Evolutionary conservation across 2,329 filamentous ascomycete species (phyloP), one percentile per base, ranked within the genome.

Genomic region (Aspergillus ibericus): DNA sequence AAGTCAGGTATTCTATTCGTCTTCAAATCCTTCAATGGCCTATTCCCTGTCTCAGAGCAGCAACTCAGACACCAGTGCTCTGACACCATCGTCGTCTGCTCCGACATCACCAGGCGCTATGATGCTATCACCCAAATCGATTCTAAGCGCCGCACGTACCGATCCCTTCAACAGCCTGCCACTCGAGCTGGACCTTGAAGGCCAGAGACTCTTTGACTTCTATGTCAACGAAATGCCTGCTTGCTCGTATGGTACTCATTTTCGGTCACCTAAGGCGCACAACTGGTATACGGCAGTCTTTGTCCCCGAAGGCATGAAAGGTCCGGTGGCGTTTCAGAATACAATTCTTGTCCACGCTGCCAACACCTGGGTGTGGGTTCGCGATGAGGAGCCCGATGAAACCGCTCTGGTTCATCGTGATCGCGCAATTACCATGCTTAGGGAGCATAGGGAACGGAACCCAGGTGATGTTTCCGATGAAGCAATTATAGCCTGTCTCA

Each of bases 251-350:
- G 75, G 72, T 16, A 63, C 69, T n/a, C 70, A 75, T 58, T 70
- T 69, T 29, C 68, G 69, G 8, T 71, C 70, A 3, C 34, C 61
- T 7, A 70, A 71, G 27, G 72, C 75, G 8, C 72, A 77, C 51
- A 75, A 77, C 36, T 75, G 73, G 74, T 76, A 77, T 53, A 71
- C 66, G 1, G 59, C 66, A 2, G 72, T 76, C 8, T 77, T 77
- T 62, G 73, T 76, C 3, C 72, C 75, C 3, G 73, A 74, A 55
- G 75, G 66, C n/a, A 75, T 76, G 72, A 75, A 77, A 64, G 74
- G 75, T 3, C 61, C 68, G 10, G 67, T 75, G 27, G 64, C 68
- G 16, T 77, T 77, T 56, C 71, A 75, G 51, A 76, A 76, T 48
- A 75, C 71, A 3, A 71, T 76, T 25, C 66, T 76, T 2, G 71